A percentile compares a stretch with the other conserved stretches of the same genome.
Evolutionary conservation across 2,329 filamentous ascomycete species (phyloP).

Genomic region (Colletotrichum liaoningense): DNA sequence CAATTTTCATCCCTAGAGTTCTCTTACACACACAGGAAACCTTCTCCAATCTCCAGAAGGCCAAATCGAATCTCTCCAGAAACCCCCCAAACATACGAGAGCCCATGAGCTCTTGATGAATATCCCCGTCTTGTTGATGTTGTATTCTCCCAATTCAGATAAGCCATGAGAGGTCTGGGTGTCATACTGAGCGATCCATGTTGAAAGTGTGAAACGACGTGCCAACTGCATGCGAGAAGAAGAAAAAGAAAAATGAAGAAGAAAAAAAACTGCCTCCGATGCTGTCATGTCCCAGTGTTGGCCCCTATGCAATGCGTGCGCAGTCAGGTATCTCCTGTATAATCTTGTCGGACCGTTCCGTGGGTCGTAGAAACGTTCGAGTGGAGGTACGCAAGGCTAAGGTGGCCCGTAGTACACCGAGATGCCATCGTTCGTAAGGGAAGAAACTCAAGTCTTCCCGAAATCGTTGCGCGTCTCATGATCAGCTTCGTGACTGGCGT

Average conservation of each 20-base stretch:
- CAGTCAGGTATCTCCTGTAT: conserved; percentile 13
- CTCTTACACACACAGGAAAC: conserved; percentile 34
- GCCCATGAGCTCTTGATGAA: conserved; percentile 9
- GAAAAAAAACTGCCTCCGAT: conserved; percentile 15
- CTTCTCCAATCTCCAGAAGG: conserved; percentile 12
- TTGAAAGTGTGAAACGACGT: conserved; percentile 12
- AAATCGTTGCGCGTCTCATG: conserved; percentile 29
- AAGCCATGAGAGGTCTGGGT: conserved; percentile 28
- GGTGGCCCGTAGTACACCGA: neutral
- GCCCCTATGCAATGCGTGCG: conserved; percentile 20
- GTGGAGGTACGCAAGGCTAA: neutral
- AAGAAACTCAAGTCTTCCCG: conserved; percentile 11
- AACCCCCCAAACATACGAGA: conserved; percentile 14
- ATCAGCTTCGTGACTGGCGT: conserved; percentile 29
- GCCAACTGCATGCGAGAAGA: conserved; percentile 17
- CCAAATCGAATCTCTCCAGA: conserved; percentile 20
- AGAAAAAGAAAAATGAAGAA: neutral
- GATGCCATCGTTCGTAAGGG: conserved; percentile 6
- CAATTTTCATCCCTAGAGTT: conserved; percentile 28
- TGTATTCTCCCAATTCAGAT: conserved; percentile 28
- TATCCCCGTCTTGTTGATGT: conserved; percentile 9
- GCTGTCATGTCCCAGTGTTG: conserved; percentile 18
- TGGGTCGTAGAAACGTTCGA: neutral
- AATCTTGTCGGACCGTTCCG: neutral
- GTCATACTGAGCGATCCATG: conserved; percentile 5